phyloP scores from a whole-genome alignment of 2,329 filamentous ascomycete species.

The Aspergillus texensis region DNA sequence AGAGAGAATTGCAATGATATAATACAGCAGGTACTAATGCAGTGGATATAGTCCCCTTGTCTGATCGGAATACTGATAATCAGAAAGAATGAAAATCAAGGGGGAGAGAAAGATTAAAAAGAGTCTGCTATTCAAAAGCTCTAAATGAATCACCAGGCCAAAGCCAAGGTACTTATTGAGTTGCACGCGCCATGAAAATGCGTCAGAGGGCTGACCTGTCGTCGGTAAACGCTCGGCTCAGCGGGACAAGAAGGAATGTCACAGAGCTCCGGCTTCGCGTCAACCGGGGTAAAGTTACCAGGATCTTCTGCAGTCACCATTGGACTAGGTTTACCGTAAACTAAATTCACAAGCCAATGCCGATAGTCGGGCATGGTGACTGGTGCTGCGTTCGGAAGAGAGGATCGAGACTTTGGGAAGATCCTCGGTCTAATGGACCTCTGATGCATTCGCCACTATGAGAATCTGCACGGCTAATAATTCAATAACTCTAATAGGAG shows the following conservation, averaged over 20 bases:
- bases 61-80: constrained; percentile 10
- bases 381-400: constrained; percentile 36
- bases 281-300: constrained; percentile 17
- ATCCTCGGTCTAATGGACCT: constrained; percentile 44
- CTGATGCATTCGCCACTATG: constrained; percentile 14
- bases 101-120: constrained; percentile 16
- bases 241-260: constrained; percentile 33
- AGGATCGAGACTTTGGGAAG: constrained; percentile 36
- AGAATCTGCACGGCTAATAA: constrained; percentile 17
- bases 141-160: constrained; percentile 32
- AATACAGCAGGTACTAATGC: constrained; percentile 11
- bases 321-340: constrained; percentile 13
- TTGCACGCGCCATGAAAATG: constrained; percentile 33
- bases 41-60: not conserved
- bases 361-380: constrained; percentile 29
- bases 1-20: constrained; percentile 10
- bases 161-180: constrained; percentile 34
- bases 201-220: constrained; percentile 26
- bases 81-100: constrained; percentile 7
- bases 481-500: not conserved
- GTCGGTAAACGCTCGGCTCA: constrained; percentile 46
- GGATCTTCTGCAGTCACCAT: constrained; percentile 1
- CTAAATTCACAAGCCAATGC: constrained; percentile 33
- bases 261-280: constrained; percentile 25
- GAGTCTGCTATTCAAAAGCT: not conserved